Base-by-base conservation (phyloP, 345 rosid species). In the Nephelium lappaceum region DNA sequence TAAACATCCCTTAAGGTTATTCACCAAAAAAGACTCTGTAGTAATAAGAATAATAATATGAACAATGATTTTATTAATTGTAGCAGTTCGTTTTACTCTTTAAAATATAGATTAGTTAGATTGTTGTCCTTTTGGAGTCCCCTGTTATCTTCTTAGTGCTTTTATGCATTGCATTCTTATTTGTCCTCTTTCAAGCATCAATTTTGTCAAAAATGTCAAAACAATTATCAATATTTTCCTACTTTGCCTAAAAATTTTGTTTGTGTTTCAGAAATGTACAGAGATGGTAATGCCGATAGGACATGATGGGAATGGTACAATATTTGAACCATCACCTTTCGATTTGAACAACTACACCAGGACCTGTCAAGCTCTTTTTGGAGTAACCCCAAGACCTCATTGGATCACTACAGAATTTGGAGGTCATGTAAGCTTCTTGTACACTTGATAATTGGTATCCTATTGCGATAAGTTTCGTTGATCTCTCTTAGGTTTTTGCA, bases 371-470 rank as follows among this genome's bases (percentile, higher is more conserved):
- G 70, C 72, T 25, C 9, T 36, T 63, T 80, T 74, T 27, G 79
- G 76, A 2, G 23, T 69, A 36, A 27, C 49, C 14, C 83, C 86
- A n/a, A 76, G 76, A 43, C 76, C 77, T 53, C 75, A 80, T 43
- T 83, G 83, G 86, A 24, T 77, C 25, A 80, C 86, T 6, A 73
- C 76, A 41, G 75, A 83, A 63, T 31, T 83, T 18, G 90, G 90
- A 31, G 84, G 89, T 68, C 85, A 77, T 72, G 92, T 83, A 78
- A 80, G 53, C 58, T 66, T 27, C 16, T 9, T 7, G 24, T 49
- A 39, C 19, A 6, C 57, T 19, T 72, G 64, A 55, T 36, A n/a
- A 24, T 11, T 11, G 27, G 27, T n/a, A 60, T n/a, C 25, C 25
- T 60, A 15, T 55, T 19, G n/a, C 19, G n/a, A 55, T 55, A 55